These are phyloP conservation scores for Saururus chinensis DNA, from an alignment of 164 flowering plant genomes.

Conservation along the genomic window DNA sequence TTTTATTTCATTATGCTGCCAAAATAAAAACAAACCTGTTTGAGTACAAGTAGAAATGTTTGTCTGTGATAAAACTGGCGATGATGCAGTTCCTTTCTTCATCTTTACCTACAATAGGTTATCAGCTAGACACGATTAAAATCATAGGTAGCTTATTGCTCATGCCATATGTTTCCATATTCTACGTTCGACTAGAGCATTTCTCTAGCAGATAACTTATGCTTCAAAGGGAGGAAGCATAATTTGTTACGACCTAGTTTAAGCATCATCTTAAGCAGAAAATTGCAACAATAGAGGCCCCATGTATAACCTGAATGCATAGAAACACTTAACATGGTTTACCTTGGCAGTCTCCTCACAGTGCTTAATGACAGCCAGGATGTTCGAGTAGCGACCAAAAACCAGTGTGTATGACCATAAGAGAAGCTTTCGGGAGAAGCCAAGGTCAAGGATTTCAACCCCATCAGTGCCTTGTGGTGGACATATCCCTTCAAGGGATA, in stretches of 20 bases:
- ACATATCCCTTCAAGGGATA: conserved; percentile 30
- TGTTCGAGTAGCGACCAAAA: conserved; percentile 64
- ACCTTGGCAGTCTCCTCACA: conserved; percentile 94
- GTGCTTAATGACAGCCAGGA: conserved; percentile 68
- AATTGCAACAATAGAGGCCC: background rate
- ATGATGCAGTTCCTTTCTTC: conserved; percentile 45
- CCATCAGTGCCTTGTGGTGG: conserved; percentile 39
- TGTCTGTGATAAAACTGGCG: conserved; percentile 28
- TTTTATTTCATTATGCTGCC: background rate
- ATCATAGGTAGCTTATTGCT: too few species aligned
- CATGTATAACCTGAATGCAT: background rate
- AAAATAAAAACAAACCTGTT: conserved; percentile 19
- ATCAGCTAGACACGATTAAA: conserved; percentile 1
- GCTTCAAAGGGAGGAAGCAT: too few species aligned
- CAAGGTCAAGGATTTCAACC: conserved; percentile 58
- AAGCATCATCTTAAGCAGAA: too few species aligned
- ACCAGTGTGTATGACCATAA: conserved; percentile 88
- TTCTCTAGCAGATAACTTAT: too few species aligned
- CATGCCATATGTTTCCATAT: too few species aligned
- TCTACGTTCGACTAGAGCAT: too few species aligned
- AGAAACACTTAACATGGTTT: background rate
- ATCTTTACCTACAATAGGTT: conserved; percentile 44
- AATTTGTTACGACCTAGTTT: too few species aligned
- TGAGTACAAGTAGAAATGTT: conserved; percentile 19
- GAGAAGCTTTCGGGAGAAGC: conserved; percentile 77